A percentile compares a stretch with the other conserved stretches of the same genome.
Conservation (phyloP, 2,329 filamentous ascomycete genomes). For the Penicillium sp. region DNA sequence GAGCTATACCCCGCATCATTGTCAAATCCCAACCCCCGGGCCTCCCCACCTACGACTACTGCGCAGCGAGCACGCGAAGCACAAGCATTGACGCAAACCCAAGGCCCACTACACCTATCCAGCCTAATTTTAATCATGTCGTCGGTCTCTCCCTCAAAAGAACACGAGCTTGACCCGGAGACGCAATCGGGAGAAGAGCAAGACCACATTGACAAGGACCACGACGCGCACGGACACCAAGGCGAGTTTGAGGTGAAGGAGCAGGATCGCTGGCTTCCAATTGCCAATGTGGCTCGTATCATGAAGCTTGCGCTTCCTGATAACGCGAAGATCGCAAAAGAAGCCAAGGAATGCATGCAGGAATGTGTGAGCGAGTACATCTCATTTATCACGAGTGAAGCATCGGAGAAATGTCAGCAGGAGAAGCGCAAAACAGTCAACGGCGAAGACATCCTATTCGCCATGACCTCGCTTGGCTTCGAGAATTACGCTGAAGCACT, state of each 20-base stretch:
- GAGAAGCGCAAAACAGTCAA: conserved; percentile 99
- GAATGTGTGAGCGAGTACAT: conserved; percentile 99
- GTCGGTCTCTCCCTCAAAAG: conserved; percentile 83
- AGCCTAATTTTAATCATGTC: conserved; percentile 75
- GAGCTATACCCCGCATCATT: conserved; percentile 27
- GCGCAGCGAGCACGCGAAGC: conserved; percentile 38
- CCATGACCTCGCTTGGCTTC: conserved; percentile 97
- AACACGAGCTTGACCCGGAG: conserved; percentile 82
- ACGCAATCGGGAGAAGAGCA: conserved; percentile 89
- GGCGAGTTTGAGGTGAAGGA: conserved; percentile 99
- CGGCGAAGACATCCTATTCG: conserved; percentile 96
- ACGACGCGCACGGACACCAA: conserved; percentile 65
- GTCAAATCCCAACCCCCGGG: conserved; percentile 32
- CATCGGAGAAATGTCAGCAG: conserved; percentile 98
- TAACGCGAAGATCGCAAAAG: conserved; percentile 98
- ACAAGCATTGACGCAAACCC: conserved; percentile 33
- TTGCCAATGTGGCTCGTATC: conserved; percentile 99
- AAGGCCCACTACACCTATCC: conserved; percentile 34
- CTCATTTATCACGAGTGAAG: conserved; percentile 98
- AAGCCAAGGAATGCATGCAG: conserved; percentile 99
- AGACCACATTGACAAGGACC: conserved; percentile 76
- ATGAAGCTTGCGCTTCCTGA: conserved; percentile 98
- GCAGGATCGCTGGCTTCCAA: conserved; percentile 98
- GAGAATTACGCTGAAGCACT: conserved; percentile 98
- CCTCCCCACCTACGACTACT: conserved; percentile 30